Evolutionary conservation across 768 basidiomycete genomes (phyloP), one percentile per base, ranked within the genome.

Genomic region (Fomitopsis pulvina): DNA sequence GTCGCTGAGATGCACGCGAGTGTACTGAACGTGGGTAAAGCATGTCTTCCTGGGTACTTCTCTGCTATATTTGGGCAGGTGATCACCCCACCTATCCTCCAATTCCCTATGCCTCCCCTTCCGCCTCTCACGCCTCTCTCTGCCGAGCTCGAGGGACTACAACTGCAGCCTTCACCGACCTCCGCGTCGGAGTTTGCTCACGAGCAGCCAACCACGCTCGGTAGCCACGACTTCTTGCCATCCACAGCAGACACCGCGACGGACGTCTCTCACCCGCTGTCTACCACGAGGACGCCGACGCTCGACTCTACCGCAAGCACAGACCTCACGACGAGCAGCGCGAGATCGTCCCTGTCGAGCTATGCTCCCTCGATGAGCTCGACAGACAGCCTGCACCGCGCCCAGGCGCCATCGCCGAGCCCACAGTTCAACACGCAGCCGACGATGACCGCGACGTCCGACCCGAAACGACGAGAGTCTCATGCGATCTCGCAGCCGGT

Each of bases 31-130:
- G 16, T 3, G 16, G 43, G 4, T 5, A 27, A 11, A 38, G 14
- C 21, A 20, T 38, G 18, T 41, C 45, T 87, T 41, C 84, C 85
- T 2, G 78, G 74, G 28, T 80, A 86, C 61, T 80, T 87, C 60
- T 82, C 80, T 8, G 79, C 81, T 16, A 83, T 83, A 59, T 88
- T 87, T 61, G 71, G 80, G 41, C 82, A 81, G 51, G 81, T 84
- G 25, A 71, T 72, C 3, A 63, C 79, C 34, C 79, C 81, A 2
- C 84, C 84, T 32, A 71, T 80, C 29, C 61, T 83, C 24, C 74
- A 74, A 52, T 82, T 84, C 52, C 78, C 81, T 32, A 84, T 86
- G 77, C 86, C 86, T 22, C 78, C 82, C 11, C 67, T 86, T 21
- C 76, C 84, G 12, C 82, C 83, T n/a, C 59, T 79, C 26, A 80